phyloP scores from a whole-genome alignment of 306 rosid species.

The Fagus crenata region DNA sequence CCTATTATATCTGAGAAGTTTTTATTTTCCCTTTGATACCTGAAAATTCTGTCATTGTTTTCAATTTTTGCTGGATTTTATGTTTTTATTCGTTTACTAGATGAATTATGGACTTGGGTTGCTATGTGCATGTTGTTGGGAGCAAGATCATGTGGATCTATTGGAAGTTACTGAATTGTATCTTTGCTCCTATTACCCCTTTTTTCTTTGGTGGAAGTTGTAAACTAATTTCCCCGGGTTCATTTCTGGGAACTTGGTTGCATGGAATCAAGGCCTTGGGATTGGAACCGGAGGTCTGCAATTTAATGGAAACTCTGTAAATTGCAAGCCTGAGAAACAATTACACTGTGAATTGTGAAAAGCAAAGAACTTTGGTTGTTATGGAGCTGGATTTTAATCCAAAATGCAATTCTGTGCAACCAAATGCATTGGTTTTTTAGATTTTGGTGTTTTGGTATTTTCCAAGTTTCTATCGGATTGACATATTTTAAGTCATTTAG shows the following conservation, averaged over 20 bases:
- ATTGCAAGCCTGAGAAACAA: not conserved
- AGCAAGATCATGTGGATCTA: constrained; percentile 34
- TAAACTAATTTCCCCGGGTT: not conserved
- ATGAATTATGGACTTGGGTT: not conserved
- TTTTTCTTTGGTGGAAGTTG: not conserved
- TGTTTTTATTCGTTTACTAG: not conserved
- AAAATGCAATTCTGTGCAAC: constrained; percentile 11
- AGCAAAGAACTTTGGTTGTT: not conserved
- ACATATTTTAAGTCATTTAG: not conserved
- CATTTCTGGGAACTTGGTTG: constrained; percentile 11
- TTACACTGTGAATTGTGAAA: not conserved
- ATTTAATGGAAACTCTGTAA: not conserved
- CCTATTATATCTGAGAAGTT: not conserved
- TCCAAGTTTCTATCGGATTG: not conserved
- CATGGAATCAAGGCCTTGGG: not conserved
- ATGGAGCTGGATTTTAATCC: constrained; percentile 7
- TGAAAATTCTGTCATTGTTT: constrained; percentile 7
- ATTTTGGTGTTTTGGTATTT: not conserved
- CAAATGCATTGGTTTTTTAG: constrained; percentile 8
- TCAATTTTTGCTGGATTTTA: not conserved
- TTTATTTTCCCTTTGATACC: not conserved
- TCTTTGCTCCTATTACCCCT: not conserved
- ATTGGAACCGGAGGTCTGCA: constrained; percentile 13
- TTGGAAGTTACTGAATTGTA: constrained; percentile 16
- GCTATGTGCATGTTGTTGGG: not conserved